Base-by-base conservation (phyloP, 495 filamentous ascomycete genomes). In the Cenococcum geophilum region DNA sequence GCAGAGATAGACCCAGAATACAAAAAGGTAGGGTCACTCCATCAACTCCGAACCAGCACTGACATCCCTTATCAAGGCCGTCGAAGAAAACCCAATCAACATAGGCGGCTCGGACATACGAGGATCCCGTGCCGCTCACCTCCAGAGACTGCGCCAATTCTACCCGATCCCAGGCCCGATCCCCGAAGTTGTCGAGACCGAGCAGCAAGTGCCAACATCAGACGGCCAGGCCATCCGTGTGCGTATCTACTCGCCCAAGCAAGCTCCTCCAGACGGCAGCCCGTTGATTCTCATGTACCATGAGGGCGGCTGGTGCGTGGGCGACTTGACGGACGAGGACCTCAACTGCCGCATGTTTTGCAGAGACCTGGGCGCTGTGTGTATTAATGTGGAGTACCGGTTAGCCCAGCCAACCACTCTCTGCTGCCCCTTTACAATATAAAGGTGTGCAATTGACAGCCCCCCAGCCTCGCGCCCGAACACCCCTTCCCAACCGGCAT, bases 371-470 rank as follows among this genome's bases (percentile, higher is more conserved):
- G 65, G 65, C 4, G 45, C 23, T 54, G 61, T 70, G n/a, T 63
- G 59, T 48, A 57, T 70, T 1, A 70, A 70, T 63, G 64, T 70
- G 12, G 64, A 67, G 42, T 70, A 70, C 40, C 18, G 67, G 67
- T 65, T 50, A 5, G 43, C 9, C 27, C 58, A 14, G 1, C 22
- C 22, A 47, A 16, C 42, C 2, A 20, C 45, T 49, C 14, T 23
- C 21, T 14, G 4, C 14, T 53, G 4, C 27, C 49, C 21, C 49
- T 34, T 36, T n/a, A 35, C 34, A 4, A 4, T 55, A 11, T 18
- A 18, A 34, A 37, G 53, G 16, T 27, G 25, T 27, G n/a, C 9
- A 40, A 56, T 56, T 56, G 34, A 43, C 4, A 32, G n/a, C 25
- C 3, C 16, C 27, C 35, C 42, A 66, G 67, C 1, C 64, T 69